Percentiles rank a stretch among this genome's conserved stretches.
Evolutionary conservation across 2,329 filamentous ascomycete species (phyloP).

Genomic region (Talaromyces piceae): DNA sequence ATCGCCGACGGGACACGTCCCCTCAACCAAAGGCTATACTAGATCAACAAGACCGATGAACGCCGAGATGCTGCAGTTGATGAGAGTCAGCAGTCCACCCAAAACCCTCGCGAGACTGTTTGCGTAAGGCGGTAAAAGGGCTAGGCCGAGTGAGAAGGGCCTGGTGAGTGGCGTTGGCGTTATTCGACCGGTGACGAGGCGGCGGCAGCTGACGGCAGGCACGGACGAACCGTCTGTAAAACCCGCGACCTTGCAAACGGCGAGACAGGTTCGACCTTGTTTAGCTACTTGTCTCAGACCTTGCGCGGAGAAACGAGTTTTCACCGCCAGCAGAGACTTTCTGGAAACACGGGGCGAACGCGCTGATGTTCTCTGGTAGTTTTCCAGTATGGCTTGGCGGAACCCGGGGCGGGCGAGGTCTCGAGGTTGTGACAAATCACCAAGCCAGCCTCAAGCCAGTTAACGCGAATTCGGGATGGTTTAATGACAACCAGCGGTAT

Average conservation of each 20-base stretch:
- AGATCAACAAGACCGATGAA: too few species aligned
- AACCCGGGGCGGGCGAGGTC: neutral
- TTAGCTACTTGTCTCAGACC: neutral
- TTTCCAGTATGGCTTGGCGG: neutral
- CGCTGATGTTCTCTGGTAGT: neutral
- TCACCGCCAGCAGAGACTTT: neutral
- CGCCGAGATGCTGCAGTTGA: too few species aligned
- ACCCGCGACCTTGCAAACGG: neutral
- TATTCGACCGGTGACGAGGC: neutral
- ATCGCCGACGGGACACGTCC: neutral
- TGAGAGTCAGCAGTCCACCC: neutral
- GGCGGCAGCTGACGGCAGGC: slow-evolving; percentile 1
- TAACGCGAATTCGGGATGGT: neutral
- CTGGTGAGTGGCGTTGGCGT: neutral
- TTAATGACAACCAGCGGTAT: neutral
- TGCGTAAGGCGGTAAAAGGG: neutral
- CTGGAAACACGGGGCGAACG: neutral
- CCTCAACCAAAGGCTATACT: neutral
- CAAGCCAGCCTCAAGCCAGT: neutral
- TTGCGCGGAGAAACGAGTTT: neutral
- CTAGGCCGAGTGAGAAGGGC: neutral
- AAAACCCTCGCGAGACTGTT: neutral
- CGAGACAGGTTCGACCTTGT: neutral
- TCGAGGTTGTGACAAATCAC: neutral
- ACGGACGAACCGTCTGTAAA: neutral